Base-by-base conservation (phyloP, 2,329 filamentous ascomycete genomes). In the Colletotrichum sp. region DNA sequence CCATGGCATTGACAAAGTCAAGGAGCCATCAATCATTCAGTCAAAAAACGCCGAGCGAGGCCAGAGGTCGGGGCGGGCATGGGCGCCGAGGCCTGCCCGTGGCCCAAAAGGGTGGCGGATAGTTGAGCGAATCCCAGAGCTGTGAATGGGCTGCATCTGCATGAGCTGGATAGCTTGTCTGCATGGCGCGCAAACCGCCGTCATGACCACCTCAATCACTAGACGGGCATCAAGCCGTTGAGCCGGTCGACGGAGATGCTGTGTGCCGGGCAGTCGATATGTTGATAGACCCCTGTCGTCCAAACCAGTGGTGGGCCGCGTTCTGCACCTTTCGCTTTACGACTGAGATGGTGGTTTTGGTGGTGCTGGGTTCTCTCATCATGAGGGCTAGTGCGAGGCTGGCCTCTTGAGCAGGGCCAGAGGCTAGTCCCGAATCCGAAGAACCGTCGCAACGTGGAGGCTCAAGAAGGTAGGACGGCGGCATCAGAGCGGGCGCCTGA, bases 401-500 rank as follows among this genome's bases (percentile, higher is more conserved):
- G 65, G 44, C 26, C 34, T 60, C 57, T 69, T 34, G 57, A 55
- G n/a, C 30, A 36, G 57, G 60, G 44, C 28, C 34, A 26, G 32
- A 28, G 65, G 26, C 34, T 28, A 39, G 70, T 36, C 36, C 57
- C 57, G 44, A 34, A 30, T 57, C n/a, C 32, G 57, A 73, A 44
- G 57, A 68, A 60, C 70, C 70, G 52, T 69, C n/a, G 36, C 63
- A 36, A 64, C n/a, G n/a, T 75, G 66, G 59, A 77, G 75, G 71
- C 75, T 75, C 66, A 71, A 44, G 26, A 71, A 49, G 28, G 18
- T 60, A 39, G 66, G 66, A 71, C 66, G 71, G 71, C 60, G 72
- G 67, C 72, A 73, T 73, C 71, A 69, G 71, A 72, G 69, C 69
- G 69, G 57, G 65, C 70, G 44, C 69, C 64, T 72, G 72, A 32